Evolutionary conservation across 2,329 filamentous ascomycete species (phyloP).

Genomic region (Aureobasidium pullulans): DNA sequence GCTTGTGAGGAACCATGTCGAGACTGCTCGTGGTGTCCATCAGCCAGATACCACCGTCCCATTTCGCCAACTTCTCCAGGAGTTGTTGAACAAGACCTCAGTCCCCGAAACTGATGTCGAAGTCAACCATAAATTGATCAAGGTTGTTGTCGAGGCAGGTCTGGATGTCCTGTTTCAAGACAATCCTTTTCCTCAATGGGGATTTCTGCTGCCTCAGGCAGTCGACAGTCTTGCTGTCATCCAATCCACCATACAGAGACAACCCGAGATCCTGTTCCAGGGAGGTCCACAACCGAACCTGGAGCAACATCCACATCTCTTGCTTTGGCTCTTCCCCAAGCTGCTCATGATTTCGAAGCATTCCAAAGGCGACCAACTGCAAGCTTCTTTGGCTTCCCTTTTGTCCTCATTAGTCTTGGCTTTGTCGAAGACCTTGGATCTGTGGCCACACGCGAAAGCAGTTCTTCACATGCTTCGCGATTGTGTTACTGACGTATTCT

Average conservation of each 20-base stretch:
- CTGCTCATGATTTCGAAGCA: slow-evolving; percentile 42
- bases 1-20: slow-evolving; percentile 69
- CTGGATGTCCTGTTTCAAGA: slow-evolving; percentile 62
- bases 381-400: slow-evolving; percentile 29
- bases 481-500: slow-evolving; percentile 31
- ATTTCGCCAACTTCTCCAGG: slow-evolving; percentile 66
- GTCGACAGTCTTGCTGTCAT: slow-evolving; percentile 72
- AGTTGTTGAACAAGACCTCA: slow-evolving; percentile 44
- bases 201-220: slow-evolving; percentile 52
- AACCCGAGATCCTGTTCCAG: slow-evolving; percentile 58
- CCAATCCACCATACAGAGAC: slow-evolving; percentile 65
- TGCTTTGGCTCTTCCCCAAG: slow-evolving; percentile 48
- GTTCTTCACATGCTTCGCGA: slow-evolving; percentile 33
- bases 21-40: slow-evolving; percentile 29
- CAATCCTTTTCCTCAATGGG: slow-evolving; percentile 57
- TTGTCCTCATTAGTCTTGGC: slow-evolving; percentile 31
- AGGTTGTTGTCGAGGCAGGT: slow-evolving; percentile 72
- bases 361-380: slow-evolving; percentile 34
- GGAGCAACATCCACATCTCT: slow-evolving; percentile 36
- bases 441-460: slow-evolving; percentile 29
- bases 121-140: slow-evolving; percentile 79
- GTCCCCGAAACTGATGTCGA: slow-evolving; percentile 58
- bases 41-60: slow-evolving; percentile 41
- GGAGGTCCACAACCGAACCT: neutral
- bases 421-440: slow-evolving; percentile 28